Evolutionary conservation across 2,329 filamentous ascomycete species (phyloP).

Genomic region (Apiospora arundinis): DNA sequence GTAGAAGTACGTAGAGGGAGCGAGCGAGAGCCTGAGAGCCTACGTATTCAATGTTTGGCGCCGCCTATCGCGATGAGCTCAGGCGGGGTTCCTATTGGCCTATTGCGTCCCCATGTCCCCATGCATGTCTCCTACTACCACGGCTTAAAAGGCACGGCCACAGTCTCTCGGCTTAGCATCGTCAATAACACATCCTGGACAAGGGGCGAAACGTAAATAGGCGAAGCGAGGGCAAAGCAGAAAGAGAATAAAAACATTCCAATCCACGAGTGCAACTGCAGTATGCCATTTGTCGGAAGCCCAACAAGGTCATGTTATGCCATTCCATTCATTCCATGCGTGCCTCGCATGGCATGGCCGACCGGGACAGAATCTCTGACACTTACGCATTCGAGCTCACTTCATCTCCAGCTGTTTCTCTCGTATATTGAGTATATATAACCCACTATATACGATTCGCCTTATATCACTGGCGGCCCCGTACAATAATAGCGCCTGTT

Average conservation of each 20-base stretch:
- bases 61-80: conserved; percentile 14
- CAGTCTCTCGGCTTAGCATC: conserved; percentile 9
- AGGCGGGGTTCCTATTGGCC: conserved; percentile 2
- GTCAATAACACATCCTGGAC: not conserved
- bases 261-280: not conserved
- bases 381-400: not conserved
- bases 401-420: not conserved
- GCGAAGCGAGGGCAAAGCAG: conserved; percentile 1
- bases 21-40: not conserved
- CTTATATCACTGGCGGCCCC: not conserved
- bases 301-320: not conserved
- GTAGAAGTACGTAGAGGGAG: conserved; percentile 2
- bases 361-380: not conserved
- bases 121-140: not conserved
- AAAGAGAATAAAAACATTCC: conserved; percentile 2
- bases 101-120: not conserved
- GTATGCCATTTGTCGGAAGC: not conserved
- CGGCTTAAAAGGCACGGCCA: not conserved
- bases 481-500: conserved; percentile 14
- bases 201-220: not conserved
- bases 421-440: not conserved
- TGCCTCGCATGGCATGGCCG: conserved; percentile 9
- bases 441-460: conserved; percentile 12
- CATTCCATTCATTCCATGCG: not conserved
- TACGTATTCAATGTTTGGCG: conserved; percentile 2